Conservation (phyloP, 331 rosid genomes). For the Rhamnella rubrinervis region DNA sequence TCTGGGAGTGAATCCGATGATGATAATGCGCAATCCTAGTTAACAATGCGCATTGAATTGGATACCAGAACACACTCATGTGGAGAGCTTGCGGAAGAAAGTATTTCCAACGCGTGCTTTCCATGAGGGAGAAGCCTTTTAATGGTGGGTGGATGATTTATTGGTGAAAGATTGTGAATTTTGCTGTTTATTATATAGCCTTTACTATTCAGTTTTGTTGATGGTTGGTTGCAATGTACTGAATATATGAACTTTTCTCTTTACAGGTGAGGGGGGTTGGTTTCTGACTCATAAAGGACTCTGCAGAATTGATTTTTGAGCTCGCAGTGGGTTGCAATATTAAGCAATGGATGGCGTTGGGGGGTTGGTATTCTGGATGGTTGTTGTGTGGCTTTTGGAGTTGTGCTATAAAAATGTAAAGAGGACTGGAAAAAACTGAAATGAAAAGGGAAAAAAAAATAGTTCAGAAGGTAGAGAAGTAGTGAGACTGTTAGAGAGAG, state of each 20-base stretch:
- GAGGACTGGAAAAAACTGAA: background rate
- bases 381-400: background rate
- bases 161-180: background rate
- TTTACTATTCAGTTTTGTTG: background rate
- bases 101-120: conserved; percentile 29
- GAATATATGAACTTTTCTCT: conserved; percentile 4
- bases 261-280: conserved; percentile 1
- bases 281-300: background rate
- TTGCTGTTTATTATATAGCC: background rate
- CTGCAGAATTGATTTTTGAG: background rate
- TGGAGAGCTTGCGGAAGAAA: conserved; percentile 25
- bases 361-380: background rate
- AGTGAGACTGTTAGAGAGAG: background rate
- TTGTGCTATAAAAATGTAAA: conserved; percentile 17
- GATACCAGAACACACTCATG: background rate
- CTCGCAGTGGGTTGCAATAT: background rate
- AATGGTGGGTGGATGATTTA: background rate
- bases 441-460: background rate
- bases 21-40: conserved; percentile 68
- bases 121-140: background rate
- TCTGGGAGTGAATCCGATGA: conserved; percentile 93
- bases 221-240: background rate
- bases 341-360: background rate
- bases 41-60: conserved; percentile 11
- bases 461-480: conserved; percentile 10